phyloP scores from a whole-genome alignment of 2,329 filamentous ascomycete species.

The Colletotrichum destructivum region DNA sequence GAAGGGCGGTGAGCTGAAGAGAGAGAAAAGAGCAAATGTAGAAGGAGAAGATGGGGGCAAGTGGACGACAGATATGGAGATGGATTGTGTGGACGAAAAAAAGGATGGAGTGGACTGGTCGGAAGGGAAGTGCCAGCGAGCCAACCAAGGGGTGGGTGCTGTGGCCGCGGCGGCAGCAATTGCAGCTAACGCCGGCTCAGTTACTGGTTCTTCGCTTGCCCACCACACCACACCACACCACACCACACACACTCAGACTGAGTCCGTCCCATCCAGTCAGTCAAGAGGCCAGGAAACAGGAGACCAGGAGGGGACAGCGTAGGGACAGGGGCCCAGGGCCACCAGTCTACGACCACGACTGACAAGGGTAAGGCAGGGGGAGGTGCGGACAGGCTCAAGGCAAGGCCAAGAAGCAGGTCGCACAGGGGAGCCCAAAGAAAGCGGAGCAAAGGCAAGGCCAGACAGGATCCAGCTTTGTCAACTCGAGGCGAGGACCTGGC shows the following conservation, averaged over 20 bases:
- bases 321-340: slow-evolving; percentile 23
- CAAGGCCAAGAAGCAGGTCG: slow-evolving; percentile 9
- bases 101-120: slow-evolving; percentile 44
- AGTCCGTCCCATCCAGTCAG: slow-evolving; percentile 24
- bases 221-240: neutral
- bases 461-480: slow-evolving; percentile 27
- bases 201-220: neutral
- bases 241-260: slow-evolving; percentile 6
- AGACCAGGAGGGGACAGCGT: slow-evolving; percentile 26
- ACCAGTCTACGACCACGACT: neutral
- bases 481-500: slow-evolving; percentile 31
- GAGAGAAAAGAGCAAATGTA: slow-evolving; percentile 49
- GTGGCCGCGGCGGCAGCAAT: slow-evolving; percentile 49
- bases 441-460: slow-evolving; percentile 33
- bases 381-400: neutral
- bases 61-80: slow-evolving; percentile 48
- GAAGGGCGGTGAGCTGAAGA: slow-evolving; percentile 50
- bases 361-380: slow-evolving; percentile 31
- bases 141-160: slow-evolving; percentile 46
- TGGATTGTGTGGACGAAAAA: slow-evolving; percentile 49
- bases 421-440: slow-evolving; percentile 34
- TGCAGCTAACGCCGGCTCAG: slow-evolving; percentile 7
- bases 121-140: neutral
- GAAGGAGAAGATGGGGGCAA: slow-evolving; percentile 51
- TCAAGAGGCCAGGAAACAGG: slow-evolving; percentile 41